Conservation (phyloP, 148 eudicot genomes). For the Amaranthus cruentus region DNA sequence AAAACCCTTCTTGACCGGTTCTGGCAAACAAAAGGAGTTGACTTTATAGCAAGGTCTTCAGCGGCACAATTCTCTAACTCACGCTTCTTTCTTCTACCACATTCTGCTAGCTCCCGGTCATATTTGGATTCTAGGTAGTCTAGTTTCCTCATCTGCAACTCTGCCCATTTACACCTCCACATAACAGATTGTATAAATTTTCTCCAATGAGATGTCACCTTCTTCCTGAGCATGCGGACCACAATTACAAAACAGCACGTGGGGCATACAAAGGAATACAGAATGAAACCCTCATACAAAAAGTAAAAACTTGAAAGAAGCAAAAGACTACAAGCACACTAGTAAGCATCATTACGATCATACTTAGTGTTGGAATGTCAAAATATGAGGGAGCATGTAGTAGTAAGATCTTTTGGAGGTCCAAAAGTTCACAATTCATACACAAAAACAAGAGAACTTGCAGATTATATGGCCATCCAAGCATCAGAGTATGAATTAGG, state of each 20-base stretch:
- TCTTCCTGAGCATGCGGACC: slow-evolving; percentile 40
- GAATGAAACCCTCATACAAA: neutral
- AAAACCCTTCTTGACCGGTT: slow-evolving; percentile 32
- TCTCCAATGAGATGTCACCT: slow-evolving; percentile 69
- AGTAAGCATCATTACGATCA: neutral
- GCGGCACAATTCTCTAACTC: slow-evolving; percentile 29
- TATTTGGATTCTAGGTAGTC: slow-evolving; percentile 41
- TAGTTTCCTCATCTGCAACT: slow-evolving; percentile 55
- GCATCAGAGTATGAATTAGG: neutral
- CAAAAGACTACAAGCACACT: neutral
- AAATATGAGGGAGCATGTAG: neutral
- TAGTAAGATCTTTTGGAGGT: neutral
- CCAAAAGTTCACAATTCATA: neutral
- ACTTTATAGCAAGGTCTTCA: slow-evolving; percentile 42
- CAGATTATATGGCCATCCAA: neutral
- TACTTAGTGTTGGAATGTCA: neutral
- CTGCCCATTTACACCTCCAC: slow-evolving; percentile 87
- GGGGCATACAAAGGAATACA: neutral
- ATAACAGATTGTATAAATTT: slow-evolving; percentile 50
- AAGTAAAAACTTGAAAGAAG: neutral
- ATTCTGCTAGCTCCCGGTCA: slow-evolving; percentile 45
- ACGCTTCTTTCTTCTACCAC: slow-evolving; percentile 33
- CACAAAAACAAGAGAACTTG: neutral
- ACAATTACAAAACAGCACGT: neutral
- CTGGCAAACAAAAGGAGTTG: slow-evolving; percentile 36